phyloP scores from a whole-genome alignment of 139 green algal species.

The Chloropicon primus region DNA sequence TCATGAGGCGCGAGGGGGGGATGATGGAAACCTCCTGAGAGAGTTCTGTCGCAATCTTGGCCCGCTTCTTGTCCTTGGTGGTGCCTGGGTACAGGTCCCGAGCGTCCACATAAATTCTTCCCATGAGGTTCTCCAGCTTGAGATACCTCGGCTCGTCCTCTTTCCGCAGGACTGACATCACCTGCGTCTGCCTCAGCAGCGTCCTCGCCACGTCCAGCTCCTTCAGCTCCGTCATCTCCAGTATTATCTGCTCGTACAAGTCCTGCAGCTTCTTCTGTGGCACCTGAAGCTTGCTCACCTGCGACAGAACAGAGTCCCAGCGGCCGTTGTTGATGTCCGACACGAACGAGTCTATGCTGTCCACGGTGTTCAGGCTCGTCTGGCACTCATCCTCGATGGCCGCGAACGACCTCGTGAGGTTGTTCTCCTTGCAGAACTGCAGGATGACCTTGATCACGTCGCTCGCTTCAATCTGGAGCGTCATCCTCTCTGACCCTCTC shows the following conservation, averaged over 20 bases:
- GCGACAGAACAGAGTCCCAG: slow-evolving; percentile 82
- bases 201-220: slow-evolving; percentile 80
- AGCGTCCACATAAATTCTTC: slow-evolving; percentile 51
- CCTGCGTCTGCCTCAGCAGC: slow-evolving; percentile 78
- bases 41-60: slow-evolving; percentile 56
- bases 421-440: slow-evolving; percentile 95
- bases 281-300: slow-evolving; percentile 65
- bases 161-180: slow-evolving; percentile 54
- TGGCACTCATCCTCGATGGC: slow-evolving; percentile 85
- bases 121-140: slow-evolving; percentile 61
- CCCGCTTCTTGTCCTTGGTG: slow-evolving; percentile 73
- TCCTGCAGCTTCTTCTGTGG: slow-evolving; percentile 73
- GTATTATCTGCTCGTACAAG: slow-evolving; percentile 89
- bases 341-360: slow-evolving; percentile 77
- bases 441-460: slow-evolving; percentile 67
- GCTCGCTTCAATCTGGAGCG: not conserved
- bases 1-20: slow-evolving; percentile 81
- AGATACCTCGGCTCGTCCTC: slow-evolving; percentile 43
- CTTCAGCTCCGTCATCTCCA: slow-evolving; percentile 90
- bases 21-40: slow-evolving; percentile 77
- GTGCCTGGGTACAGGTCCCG: slow-evolving; percentile 28
- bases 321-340: slow-evolving; percentile 71
- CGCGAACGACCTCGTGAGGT: slow-evolving; percentile 67
- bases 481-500: not conserved
- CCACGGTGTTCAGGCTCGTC: slow-evolving; percentile 88